These are phyloP conservation scores for Mortierella sp. DNA, from an alignment of 371 early-diverging fungal genomes.

Conservation along the genomic window DNA sequence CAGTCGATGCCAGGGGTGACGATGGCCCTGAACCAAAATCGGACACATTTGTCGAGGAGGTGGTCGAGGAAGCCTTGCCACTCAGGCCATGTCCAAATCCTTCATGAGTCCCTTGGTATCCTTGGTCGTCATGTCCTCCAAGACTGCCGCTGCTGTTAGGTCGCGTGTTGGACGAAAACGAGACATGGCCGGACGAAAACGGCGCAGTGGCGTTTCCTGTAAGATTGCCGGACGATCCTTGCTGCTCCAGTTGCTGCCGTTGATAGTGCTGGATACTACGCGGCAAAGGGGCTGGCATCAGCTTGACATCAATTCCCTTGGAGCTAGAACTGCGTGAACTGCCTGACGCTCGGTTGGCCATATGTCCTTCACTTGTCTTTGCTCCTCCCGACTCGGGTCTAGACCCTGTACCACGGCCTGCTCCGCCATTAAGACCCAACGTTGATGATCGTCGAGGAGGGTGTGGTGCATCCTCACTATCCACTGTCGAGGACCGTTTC, in stretches of 20 bases:
- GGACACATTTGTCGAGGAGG: conserved; percentile 41
- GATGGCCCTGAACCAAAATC: conserved; percentile 56
- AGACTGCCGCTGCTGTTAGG: conserved; percentile 21
- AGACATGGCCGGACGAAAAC: conserved; percentile 21
- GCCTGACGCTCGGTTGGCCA: conserved; percentile 2
- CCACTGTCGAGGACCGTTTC: conserved; percentile 9
- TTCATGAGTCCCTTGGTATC: conserved; percentile 18
- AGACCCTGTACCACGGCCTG: conserved; percentile 22
- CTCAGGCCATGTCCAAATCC: conserved; percentile 29
- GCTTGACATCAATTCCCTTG: conserved; percentile 35
- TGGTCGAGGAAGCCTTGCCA: conserved; percentile 45
- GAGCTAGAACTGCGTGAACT: background rate
- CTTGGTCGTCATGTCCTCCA: conserved; percentile 10
- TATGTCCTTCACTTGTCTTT: conserved; percentile 13
- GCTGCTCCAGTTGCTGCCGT: conserved; percentile 43
- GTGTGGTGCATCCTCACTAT: conserved; percentile 12
- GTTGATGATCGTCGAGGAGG: conserved; percentile 41
- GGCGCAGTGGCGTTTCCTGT: conserved; percentile 14
- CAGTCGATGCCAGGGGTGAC: conserved; percentile 32
- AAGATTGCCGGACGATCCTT: conserved; percentile 9
- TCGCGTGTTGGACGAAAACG: conserved; percentile 24
- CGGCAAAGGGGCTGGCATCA: conserved; percentile 50
- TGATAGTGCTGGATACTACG: conserved; percentile 49
- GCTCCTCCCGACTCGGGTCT: conserved; percentile 21
- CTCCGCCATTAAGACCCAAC: conserved; percentile 33